Conservation (phyloP, 2,329 filamentous ascomycete species). For the Leptoxyphium fumago region DNA sequence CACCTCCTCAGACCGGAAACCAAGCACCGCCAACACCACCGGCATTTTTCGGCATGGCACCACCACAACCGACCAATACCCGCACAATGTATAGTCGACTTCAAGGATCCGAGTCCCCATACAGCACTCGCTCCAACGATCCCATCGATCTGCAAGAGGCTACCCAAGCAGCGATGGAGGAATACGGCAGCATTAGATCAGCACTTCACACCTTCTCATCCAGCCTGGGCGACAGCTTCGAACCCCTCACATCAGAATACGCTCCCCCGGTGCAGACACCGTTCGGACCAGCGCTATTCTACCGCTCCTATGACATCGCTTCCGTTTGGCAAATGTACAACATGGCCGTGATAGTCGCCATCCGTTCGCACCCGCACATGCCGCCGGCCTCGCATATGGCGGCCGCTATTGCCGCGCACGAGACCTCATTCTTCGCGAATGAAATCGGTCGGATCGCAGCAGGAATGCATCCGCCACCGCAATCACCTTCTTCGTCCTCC, state of each 20-base stretch:
- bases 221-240: conserved; percentile 60
- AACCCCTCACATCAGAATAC: conserved; percentile 56
- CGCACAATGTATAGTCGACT: conserved; percentile 8
- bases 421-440: conserved; percentile 57
- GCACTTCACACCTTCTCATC: conserved; percentile 54
- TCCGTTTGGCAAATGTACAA: conserved; percentile 80
- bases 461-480: conserved; percentile 35
- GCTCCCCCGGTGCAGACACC: conserved; percentile 49
- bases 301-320: conserved; percentile 74
- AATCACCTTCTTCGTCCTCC: conserved; percentile 14
- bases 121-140: conserved; percentile 29
- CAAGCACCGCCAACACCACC: conserved; percentile 21
- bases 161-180: conserved; percentile 53
- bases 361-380: conserved; percentile 76
- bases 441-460: conserved; percentile 68
- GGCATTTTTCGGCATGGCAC: conserved; percentile 38
- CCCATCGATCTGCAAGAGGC: conserved; percentile 44
- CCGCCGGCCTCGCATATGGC: conserved; percentile 81
- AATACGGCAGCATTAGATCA: conserved; percentile 63
- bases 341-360: conserved; percentile 68
- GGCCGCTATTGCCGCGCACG: conserved; percentile 58
- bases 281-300: conserved; percentile 69
- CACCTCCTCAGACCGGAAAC: conserved; percentile 10
- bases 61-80: conserved; percentile 20
- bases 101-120: conserved; percentile 6